Evolutionary conservation across 2,329 filamentous ascomycete genomes (phyloP).

Genomic region (Aspergillus caelatus): DNA sequence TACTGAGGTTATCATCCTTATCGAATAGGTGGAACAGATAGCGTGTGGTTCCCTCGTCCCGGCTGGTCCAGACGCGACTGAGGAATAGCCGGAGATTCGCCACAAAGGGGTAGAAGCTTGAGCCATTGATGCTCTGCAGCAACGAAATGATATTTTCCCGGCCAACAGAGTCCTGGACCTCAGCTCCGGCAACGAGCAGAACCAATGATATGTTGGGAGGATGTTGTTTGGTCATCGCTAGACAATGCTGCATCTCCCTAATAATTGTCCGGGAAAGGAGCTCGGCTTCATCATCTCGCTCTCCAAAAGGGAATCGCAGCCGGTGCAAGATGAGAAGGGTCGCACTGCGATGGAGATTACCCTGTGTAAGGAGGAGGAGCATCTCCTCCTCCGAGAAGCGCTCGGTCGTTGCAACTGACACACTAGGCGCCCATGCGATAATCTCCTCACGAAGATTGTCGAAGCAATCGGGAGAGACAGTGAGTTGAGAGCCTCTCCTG

Average conservation of each 20-base stretch:
- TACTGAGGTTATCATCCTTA: background rate
- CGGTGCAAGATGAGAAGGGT: conserved; percentile 1
- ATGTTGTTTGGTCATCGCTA: background rate
- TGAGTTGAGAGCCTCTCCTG: background rate
- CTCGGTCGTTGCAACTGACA: background rate
- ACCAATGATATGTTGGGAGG: conserved; percentile 5
- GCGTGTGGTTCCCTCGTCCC: background rate
- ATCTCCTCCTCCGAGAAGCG: conserved; percentile 7
- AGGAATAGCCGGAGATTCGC: background rate
- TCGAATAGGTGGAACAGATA: conserved; percentile 5
- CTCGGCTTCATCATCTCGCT: background rate
- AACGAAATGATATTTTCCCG: background rate
- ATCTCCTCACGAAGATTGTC: background rate
- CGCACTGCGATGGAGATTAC: background rate
- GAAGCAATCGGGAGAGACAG: background rate
- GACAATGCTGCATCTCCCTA: conserved; percentile 1
- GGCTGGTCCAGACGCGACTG: background rate
- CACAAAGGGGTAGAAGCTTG: conserved; percentile 6
- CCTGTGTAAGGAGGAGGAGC: background rate
- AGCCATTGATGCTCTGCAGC: background rate
- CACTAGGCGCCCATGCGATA: background rate
- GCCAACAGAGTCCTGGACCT: background rate
- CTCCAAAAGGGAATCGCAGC: background rate
- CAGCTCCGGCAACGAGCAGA: background rate
- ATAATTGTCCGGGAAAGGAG: background rate